phyloP scores from a whole-genome alignment of 352 stramenopile genomes.

The Peronospora destructor region DNA sequence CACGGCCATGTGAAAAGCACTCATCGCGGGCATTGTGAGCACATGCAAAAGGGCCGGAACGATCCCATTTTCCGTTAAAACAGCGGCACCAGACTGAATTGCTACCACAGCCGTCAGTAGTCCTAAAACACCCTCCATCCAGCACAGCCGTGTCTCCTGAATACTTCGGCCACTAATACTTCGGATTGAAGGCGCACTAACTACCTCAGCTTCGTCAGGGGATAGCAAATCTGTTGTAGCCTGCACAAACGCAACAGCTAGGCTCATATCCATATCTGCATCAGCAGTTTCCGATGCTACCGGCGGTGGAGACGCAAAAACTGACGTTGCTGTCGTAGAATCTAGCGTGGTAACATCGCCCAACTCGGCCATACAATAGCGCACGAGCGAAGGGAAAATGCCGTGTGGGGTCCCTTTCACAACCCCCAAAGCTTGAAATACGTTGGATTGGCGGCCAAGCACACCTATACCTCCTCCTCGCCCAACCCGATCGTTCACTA shows the following conservation, averaged over 20 bases:
- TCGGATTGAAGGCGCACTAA: constrained; percentile 45
- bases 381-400: constrained; percentile 75
- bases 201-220: constrained; percentile 55
- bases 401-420: constrained; percentile 72
- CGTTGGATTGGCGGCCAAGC: constrained; percentile 71
- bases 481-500: constrained; percentile 72
- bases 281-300: constrained; percentile 49
- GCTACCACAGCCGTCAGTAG: constrained; percentile 67
- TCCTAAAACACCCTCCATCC: constrained; percentile 73
- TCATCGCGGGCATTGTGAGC: constrained; percentile 52
- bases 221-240: constrained; percentile 73
- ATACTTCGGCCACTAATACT: constrained; percentile 31
- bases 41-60: constrained; percentile 73
- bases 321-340: constrained; percentile 5
- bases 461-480: constrained; percentile 57
- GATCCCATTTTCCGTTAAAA: constrained; percentile 81
- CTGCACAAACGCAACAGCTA: constrained; percentile 83
- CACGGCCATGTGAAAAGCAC: constrained; percentile 55
- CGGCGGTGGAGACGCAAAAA: constrained; percentile 7
- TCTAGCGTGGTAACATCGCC: constrained; percentile 27
- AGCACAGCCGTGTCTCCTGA: constrained; percentile 54
- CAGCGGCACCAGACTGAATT: constrained; percentile 63
- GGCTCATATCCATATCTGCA: constrained; percentile 84
- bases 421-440: constrained; percentile 69
- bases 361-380: constrained; percentile 70